Evolutionary conservation across 768 basidiomycete genomes (phyloP).

Genomic region (Galerina sulciceps): DNA sequence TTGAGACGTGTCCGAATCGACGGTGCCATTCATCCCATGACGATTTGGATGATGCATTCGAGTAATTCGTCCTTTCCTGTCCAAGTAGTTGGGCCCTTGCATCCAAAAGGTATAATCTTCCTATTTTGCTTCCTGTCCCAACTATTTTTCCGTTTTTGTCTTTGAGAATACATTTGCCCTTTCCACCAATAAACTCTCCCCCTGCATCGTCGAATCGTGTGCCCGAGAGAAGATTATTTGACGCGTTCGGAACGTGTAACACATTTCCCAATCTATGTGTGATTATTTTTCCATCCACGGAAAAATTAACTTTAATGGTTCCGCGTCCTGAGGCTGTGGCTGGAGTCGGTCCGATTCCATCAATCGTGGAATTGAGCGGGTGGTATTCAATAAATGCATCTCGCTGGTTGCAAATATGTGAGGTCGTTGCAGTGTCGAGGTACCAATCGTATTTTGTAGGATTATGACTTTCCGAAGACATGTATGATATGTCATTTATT

Average conservation of each 20-base stretch:
- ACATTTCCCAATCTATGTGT: slow-evolving; percentile 20
- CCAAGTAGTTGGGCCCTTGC: slow-evolving; percentile 16
- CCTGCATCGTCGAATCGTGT: slow-evolving; percentile 22
- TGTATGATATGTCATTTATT: neutral
- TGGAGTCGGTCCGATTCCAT: slow-evolving; percentile 20
- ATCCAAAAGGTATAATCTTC: slow-evolving; percentile 25
- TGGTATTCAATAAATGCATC: slow-evolving; percentile 25
- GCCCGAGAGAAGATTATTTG: slow-evolving; percentile 25
- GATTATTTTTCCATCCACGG: slow-evolving; percentile 17
- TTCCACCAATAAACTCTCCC: slow-evolving; percentile 13
- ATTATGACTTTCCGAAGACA: neutral
- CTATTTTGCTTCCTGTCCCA: slow-evolving; percentile 11
- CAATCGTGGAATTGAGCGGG: slow-evolving; percentile 16
- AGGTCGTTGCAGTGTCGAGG: slow-evolving; percentile 28
- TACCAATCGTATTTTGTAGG: slow-evolving; percentile 26
- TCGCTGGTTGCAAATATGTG: slow-evolving; percentile 25
- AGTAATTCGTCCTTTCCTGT: slow-evolving; percentile 8
- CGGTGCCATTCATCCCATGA: slow-evolving; percentile 34
- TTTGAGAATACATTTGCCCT: slow-evolving; percentile 13
- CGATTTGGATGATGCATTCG: slow-evolving; percentile 7
- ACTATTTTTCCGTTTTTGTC: slow-evolving; percentile 16
- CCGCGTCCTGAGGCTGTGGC: slow-evolving; percentile 16
- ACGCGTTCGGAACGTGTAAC: slow-evolving; percentile 24
- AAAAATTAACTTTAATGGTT: slow-evolving; percentile 23
- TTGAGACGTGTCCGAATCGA: slow-evolving; percentile 28